These are phyloP conservation scores for Aspergillus sp. DNA, from an alignment of 2,329 filamentous ascomycete genomes.

Conservation along the genomic window DNA sequence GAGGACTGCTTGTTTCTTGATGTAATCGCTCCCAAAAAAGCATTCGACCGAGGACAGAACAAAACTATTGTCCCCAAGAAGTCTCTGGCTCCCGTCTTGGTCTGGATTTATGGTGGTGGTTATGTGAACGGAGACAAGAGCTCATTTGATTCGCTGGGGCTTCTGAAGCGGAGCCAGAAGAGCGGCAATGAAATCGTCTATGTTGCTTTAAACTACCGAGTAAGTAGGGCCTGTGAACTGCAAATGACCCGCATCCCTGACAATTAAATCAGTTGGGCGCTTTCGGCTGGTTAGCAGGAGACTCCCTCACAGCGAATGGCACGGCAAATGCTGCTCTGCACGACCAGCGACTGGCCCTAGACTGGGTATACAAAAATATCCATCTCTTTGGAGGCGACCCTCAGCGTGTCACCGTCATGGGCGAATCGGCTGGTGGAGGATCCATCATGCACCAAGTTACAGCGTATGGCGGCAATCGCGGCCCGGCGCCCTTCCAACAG, in stretches of 20 bases:
- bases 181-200: slow-evolving; percentile 36
- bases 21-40: slow-evolving; percentile 25
- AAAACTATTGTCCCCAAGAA: slow-evolving; percentile 4
- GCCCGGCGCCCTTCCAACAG: slow-evolving; percentile 26
- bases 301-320: slow-evolving; percentile 37
- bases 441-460: slow-evolving; percentile 51
- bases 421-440: slow-evolving; percentile 45
- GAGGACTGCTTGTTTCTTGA: slow-evolving; percentile 35
- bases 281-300: slow-evolving; percentile 42
- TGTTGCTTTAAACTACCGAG: slow-evolving; percentile 43
- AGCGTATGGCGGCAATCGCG: slow-evolving; percentile 40
- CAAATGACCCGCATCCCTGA: slow-evolving; percentile 2
- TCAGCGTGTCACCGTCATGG: slow-evolving; percentile 37
- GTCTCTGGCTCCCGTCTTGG: slow-evolving; percentile 26
- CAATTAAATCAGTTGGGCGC: slow-evolving; percentile 31
- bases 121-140: slow-evolving; percentile 36
- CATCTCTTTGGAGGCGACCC: slow-evolving; percentile 49
- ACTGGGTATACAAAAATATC: slow-evolving; percentile 51
- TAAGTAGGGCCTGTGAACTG: slow-evolving; percentile 9
- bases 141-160: slow-evolving; percentile 27
- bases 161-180: slow-evolving; percentile 37
- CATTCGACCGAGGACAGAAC: slow-evolving; percentile 21
- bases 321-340: slow-evolving; percentile 44
- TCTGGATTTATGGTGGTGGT: slow-evolving; percentile 45
- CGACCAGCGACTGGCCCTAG: slow-evolving; percentile 49